phyloP scores from a whole-genome alignment of 352 stramenopile species.

The Phytophthora fragariaefolia region DNA sequence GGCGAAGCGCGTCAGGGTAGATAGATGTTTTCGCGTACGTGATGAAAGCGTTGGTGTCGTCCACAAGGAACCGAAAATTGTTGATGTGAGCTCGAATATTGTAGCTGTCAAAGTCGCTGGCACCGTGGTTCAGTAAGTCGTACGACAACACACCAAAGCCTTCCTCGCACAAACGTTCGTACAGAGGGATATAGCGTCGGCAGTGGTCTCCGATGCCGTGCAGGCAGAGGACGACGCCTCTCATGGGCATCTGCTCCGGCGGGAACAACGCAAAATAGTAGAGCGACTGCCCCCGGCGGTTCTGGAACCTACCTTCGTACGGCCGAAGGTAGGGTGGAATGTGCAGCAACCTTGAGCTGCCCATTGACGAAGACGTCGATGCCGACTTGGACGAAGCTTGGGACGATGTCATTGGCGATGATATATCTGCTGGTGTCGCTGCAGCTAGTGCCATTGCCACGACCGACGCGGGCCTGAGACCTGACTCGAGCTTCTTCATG shows the following conservation, averaged over 20 bases:
- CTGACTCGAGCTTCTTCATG: slow-evolving; percentile 20
- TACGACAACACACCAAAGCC: slow-evolving; percentile 62
- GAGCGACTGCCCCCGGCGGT: slow-evolving; percentile 46
- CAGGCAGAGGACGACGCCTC: slow-evolving; percentile 58
- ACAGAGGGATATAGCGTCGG: slow-evolving; percentile 52
- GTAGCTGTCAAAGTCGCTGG: slow-evolving; percentile 44
- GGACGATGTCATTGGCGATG: slow-evolving; percentile 15
- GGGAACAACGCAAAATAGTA: slow-evolving; percentile 61
- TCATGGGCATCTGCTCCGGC: slow-evolving; percentile 31
- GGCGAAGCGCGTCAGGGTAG: slow-evolving; percentile 28
- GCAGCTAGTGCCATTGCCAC: slow-evolving; percentile 34
- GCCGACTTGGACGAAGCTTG: slow-evolving; percentile 18
- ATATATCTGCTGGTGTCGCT: slow-evolving; percentile 21
- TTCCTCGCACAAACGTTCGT: slow-evolving; percentile 47
- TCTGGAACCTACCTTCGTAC: slow-evolving; percentile 50
- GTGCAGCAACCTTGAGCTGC: slow-evolving; percentile 6
- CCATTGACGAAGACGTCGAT: slow-evolving; percentile 26
- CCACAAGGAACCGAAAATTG: slow-evolving; percentile 41
- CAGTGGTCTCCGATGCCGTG: slow-evolving; percentile 65
- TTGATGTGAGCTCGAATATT: slow-evolving; percentile 38
- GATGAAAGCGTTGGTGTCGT: slow-evolving; percentile 49
- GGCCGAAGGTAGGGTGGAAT: slow-evolving; percentile 33
- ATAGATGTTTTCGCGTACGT: slow-evolving; percentile 40
- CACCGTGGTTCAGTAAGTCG: slow-evolving; percentile 58
- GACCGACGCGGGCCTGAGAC: slow-evolving; percentile 19